These are phyloP conservation scores for Fusarium verrucosum DNA, from an alignment of 2,329 filamentous ascomycete species.

Conservation along the genomic window DNA sequence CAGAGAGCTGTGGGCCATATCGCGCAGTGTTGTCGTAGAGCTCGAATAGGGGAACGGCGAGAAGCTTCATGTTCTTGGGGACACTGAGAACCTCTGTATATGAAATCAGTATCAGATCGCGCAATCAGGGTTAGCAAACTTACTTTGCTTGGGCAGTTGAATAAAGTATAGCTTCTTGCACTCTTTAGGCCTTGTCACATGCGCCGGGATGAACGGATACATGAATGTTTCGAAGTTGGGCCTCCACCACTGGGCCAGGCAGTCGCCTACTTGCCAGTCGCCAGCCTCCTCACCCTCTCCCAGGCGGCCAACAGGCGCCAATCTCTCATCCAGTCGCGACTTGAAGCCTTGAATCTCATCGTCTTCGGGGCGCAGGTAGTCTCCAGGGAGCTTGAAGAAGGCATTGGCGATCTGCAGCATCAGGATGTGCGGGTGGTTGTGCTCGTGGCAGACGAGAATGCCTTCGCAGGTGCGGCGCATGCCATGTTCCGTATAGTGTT, in stretches of 20 bases:
- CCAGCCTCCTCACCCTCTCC: constrained; percentile 84
- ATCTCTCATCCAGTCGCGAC: constrained; percentile 85
- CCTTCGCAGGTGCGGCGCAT: constrained; percentile 98
- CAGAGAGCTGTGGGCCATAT: constrained; percentile 95
- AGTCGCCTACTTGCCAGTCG: constrained; percentile 95
- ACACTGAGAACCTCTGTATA: constrained; percentile 87
- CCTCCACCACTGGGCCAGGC: constrained; percentile 97
- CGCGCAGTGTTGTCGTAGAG: constrained; percentile 96
- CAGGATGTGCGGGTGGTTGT: constrained; percentile 97
- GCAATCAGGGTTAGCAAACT: neutral
- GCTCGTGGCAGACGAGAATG: constrained; percentile 96
- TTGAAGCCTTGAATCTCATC: constrained; percentile 98
- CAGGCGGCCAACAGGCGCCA: constrained; percentile 88
- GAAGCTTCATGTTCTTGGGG: constrained; percentile 99
- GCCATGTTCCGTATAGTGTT: constrained; percentile 90
- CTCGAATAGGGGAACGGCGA: constrained; percentile 96
- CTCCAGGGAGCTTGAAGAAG: constrained; percentile 98
- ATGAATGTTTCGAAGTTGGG: constrained; percentile 99
- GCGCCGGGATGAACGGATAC: constrained; percentile 97
- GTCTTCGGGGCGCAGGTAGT: constrained; percentile 89
- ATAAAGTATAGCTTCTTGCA: constrained; percentile 99
- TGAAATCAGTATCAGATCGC: constrained; percentile 3
- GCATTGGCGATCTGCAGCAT: constrained; percentile 99
- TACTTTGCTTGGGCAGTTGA: constrained; percentile 90
- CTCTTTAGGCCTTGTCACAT: constrained; percentile 96